A percentile compares a stretch with the other conserved stretches of the same genome.
These are phyloP conservation scores for Leptographium procerum DNA, from an alignment of 2,329 filamentous ascomycete genomes.

Conservation along the genomic window DNA sequence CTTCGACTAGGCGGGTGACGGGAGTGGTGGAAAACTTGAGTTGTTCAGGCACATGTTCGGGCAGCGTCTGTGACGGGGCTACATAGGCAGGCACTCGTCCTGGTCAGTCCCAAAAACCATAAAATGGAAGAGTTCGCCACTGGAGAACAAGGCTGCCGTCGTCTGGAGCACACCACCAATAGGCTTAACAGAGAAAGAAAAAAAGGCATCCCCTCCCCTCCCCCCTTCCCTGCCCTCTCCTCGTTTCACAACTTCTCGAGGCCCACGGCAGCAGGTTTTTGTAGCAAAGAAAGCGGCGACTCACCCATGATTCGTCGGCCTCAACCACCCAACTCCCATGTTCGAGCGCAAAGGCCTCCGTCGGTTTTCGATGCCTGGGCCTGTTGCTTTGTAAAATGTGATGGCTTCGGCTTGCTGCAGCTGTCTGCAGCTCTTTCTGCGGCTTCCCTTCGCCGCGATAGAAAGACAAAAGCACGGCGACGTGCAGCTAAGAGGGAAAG, in stretches of 20 bases:
- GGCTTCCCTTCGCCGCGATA: neutral
- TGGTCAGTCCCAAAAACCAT: neutral
- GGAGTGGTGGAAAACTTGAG: slow-evolving; percentile 40
- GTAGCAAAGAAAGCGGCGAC: neutral
- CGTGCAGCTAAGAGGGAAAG: neutral
- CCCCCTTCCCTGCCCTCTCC: neutral
- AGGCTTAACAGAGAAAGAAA: neutral
- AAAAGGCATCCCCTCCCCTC: neutral
- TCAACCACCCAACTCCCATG: neutral
- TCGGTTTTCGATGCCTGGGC: neutral
- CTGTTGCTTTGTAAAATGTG: neutral
- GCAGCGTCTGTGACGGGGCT: slow-evolving; percentile 50
- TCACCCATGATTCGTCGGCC: slow-evolving; percentile 5
- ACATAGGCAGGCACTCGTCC: slow-evolving; percentile 1
- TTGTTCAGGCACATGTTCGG: slow-evolving; percentile 41
- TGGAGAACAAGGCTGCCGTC: neutral
- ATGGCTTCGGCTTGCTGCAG: neutral
- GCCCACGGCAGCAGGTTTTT: slow-evolving; percentile 7
- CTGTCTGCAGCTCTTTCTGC: neutral
- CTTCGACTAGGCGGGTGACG: slow-evolving; percentile 40
- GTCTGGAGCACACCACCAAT: neutral
- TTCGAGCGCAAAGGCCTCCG: neutral
- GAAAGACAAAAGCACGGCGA: neutral
- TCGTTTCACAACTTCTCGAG: slow-evolving; percentile 8
- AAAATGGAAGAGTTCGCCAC: neutral